phyloP scores from a whole-genome alignment of 768 basidiomycete genomes.

The Suillus discolor region DNA sequence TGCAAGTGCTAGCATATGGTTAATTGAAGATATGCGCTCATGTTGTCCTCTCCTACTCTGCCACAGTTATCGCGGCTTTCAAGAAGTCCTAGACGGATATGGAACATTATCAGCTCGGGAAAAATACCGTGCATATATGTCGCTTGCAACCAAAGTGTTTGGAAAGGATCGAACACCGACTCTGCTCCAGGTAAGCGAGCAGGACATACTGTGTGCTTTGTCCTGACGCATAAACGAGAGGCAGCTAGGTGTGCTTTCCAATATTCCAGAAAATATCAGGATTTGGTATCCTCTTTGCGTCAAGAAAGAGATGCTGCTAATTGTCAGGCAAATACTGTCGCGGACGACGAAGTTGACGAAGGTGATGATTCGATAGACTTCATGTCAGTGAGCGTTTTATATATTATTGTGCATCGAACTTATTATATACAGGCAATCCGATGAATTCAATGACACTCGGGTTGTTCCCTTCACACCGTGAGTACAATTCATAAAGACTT shows the following conservation, averaged over 20 bases:
- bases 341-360: background rate
- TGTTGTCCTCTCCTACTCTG: too few species aligned
- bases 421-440: background rate
- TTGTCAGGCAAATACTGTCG: too few species aligned
- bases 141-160: background rate
- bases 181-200: background rate
- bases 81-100: background rate
- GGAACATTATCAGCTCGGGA: background rate
- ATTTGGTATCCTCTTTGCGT: background rate
- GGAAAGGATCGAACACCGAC: background rate
- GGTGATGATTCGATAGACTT: background rate
- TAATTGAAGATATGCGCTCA: background rate
- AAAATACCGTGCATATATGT: conserved; percentile 6
- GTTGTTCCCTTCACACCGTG: conserved; percentile 2
- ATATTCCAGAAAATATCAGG: background rate
- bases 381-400: background rate
- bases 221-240: background rate
- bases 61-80: background rate
- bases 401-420: background rate
- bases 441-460: background rate
- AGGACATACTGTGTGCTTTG: too few species aligned
- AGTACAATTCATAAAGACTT: background rate
- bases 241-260: background rate
- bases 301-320: background rate
- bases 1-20: background rate